These are phyloP conservation scores for Epichloe festucae DNA, from an alignment of 2,329 filamentous ascomycete species.

Conservation along the genomic window DNA sequence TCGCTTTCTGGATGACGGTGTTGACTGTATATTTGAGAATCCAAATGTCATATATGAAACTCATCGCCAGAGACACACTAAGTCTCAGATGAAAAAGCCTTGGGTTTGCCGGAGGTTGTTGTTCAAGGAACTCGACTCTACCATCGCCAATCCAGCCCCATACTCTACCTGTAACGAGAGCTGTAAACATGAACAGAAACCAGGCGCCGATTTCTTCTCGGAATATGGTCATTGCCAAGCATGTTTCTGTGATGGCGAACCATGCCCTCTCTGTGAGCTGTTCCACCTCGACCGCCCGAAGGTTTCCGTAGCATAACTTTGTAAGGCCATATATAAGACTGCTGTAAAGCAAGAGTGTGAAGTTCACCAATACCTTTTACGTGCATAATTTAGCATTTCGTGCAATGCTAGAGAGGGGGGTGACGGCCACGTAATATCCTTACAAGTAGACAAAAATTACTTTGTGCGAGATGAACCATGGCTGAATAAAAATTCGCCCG, in stretches of 20 bases:
- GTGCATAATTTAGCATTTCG: neutral
- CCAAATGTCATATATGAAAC: conserved; percentile 64
- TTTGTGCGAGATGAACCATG: conserved; percentile 91
- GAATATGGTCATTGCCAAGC: conserved; percentile 96
- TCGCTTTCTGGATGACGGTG: conserved; percentile 72
- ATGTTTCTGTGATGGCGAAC: conserved; percentile 96
- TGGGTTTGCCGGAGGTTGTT: conserved; percentile 84
- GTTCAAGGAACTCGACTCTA: conserved; percentile 84
- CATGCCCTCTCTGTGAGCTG: conserved; percentile 95
- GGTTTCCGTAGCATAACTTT: conserved; percentile 75
- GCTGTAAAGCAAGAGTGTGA: conserved; percentile 69
- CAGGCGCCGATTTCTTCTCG: conserved; percentile 86
- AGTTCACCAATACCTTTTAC: conserved; percentile 72
- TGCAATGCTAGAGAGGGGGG: neutral
- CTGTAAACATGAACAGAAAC: conserved; percentile 94
- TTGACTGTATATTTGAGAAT: conserved; percentile 73
- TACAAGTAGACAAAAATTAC: conserved; percentile 88
- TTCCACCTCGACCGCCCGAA: conserved; percentile 90
- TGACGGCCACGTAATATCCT: conserved; percentile 13
- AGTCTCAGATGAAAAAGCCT: conserved; percentile 77
- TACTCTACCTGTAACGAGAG: conserved; percentile 83
- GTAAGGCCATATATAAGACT: conserved; percentile 78
- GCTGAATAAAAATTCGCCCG: conserved; percentile 97
- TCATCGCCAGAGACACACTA: conserved; percentile 63
- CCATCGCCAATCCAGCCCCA: conserved; percentile 99